Percentiles rank a stretch among this genome's conserved stretches.
These are phyloP conservation scores for Xerocomus minutiporus DNA, from an alignment of 1,284 basidiomycete genomes.

Conservation along the genomic window DNA sequence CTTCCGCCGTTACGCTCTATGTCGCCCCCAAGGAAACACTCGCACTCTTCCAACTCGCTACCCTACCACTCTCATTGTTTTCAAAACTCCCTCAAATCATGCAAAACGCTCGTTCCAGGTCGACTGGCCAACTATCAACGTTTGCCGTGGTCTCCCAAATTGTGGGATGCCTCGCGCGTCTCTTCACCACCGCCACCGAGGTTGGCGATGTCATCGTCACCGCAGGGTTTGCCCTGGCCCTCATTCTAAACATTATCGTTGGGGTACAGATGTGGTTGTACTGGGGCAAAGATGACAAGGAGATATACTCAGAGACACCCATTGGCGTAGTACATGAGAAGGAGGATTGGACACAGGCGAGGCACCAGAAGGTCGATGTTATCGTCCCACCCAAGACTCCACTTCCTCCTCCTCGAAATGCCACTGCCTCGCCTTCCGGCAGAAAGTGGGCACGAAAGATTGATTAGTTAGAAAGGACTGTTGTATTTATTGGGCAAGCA, in stretches of 20 bases:
- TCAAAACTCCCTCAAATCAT: constrained; percentile 86
- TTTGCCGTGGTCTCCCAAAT: constrained; percentile 85
- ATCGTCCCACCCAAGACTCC: constrained; percentile 38
- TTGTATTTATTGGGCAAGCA: constrained; percentile 15
- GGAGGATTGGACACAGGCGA: constrained; percentile 29
- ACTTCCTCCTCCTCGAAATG: constrained; percentile 37
- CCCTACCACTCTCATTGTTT: constrained; percentile 80
- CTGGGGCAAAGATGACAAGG: constrained; percentile 60
- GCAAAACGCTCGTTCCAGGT: constrained; percentile 67
- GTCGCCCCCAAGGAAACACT: constrained; percentile 49
- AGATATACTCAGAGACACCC: constrained; percentile 25
- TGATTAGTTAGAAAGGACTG: constrained; percentile 39
- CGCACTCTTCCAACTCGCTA: constrained; percentile 67
- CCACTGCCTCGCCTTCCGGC: constrained; percentile 40
- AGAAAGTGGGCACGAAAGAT: constrained; percentile 71
- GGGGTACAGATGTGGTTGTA: constrained; percentile 80
- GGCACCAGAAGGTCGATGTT: constrained; percentile 39
- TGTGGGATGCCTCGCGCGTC: constrained; percentile 77
- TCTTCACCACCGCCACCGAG: constrained; percentile 88
- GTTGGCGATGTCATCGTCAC: constrained; percentile 76
- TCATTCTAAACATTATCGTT: constrained; percentile 74
- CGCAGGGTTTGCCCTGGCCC: constrained; percentile 76
- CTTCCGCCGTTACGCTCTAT: constrained; percentile 45
- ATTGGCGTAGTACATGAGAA: constrained; percentile 23
- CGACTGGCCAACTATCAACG: constrained; percentile 87